phyloP scores from a whole-genome alignment of 2,329 filamentous ascomycete genomes.

The Cercospora nicotianae region DNA sequence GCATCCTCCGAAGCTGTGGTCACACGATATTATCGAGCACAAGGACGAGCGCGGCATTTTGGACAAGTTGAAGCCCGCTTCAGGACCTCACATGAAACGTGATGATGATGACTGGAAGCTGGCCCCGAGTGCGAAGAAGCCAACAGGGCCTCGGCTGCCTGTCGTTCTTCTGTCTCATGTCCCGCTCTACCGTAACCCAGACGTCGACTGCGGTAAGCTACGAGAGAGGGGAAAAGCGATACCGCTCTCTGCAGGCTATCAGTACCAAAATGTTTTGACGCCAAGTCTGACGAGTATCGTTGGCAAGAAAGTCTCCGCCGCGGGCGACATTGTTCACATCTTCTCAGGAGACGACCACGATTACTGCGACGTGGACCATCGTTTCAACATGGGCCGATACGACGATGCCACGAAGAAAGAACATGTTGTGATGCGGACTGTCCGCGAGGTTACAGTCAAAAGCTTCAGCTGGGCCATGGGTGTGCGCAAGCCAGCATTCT shows the following conservation, averaged over 20 bases:
- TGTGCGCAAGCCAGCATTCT: conserved; percentile 79
- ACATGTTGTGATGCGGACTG: conserved; percentile 53
- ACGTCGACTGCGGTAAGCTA: conserved; percentile 82
- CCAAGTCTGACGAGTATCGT: conserved; percentile 73
- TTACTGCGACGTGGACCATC: conserved; percentile 88
- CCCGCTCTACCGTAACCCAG: conserved; percentile 77
- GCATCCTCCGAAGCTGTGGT: conserved; percentile 19
- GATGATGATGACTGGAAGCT: conserved; percentile 1
- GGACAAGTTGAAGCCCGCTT: conserved; percentile 8
- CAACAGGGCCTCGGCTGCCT: conserved; percentile 62
- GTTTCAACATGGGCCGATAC: conserved; percentile 40
- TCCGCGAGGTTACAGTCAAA: conserved; percentile 88
- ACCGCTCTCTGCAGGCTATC: conserved; percentile 74
- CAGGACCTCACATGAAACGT: conserved; percentile 12
- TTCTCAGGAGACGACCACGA: conserved; percentile 98
- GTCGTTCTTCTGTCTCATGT: conserved; percentile 90
- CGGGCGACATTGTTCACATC: conserved; percentile 75
- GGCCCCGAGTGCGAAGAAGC: conserved; percentile 12
- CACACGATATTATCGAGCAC: conserved; percentile 39
- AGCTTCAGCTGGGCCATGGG: conserved; percentile 96
- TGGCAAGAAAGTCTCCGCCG: conserved; percentile 61
- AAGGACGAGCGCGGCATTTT: conserved; percentile 26
- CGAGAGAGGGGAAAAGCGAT: conserved; percentile 88
- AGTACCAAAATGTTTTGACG: conserved; percentile 93
- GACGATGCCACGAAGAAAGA: conserved; percentile 38